Evolutionary conservation across 768 basidiomycete species (phyloP).

Genomic region (Phlebiopsis gigantea): DNA sequence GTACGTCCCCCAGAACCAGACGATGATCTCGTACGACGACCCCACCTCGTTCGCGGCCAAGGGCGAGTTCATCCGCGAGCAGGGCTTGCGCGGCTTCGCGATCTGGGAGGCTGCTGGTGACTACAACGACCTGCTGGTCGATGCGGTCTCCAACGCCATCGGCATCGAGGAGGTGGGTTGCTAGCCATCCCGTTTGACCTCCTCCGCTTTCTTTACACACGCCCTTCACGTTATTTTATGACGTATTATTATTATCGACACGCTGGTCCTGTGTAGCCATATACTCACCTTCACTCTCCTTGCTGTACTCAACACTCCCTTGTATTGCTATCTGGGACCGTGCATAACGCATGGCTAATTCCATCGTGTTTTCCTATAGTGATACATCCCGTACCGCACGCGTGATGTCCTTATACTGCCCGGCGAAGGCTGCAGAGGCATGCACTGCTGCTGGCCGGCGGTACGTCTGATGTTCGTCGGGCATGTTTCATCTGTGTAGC

Average conservation of each 20-base stretch:
- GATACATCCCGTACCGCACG: not conserved
- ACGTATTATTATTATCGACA: conserved; percentile 2
- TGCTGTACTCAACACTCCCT: not conserved
- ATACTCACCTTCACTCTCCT: not conserved
- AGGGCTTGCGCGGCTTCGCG: conserved; percentile 36
- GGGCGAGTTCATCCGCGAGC: conserved; percentile 33
- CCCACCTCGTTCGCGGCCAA: conserved; percentile 34
- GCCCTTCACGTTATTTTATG: not conserved
- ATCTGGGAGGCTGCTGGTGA: conserved; percentile 44
- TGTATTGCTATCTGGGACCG: not conserved
- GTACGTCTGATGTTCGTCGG: not conserved
- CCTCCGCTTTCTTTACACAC: not conserved
- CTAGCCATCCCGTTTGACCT: conserved; percentile 7
- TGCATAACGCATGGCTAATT: conserved; percentile 10
- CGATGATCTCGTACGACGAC: conserved; percentile 32
- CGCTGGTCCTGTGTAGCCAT: conserved; percentile 5
- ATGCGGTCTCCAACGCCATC: conserved; percentile 41
- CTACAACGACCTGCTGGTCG: conserved; percentile 45
- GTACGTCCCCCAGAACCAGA: conserved; percentile 23
- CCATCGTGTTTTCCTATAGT: not conserved
- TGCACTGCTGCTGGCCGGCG: not conserved
- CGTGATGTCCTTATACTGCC: not conserved
- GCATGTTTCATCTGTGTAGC: not conserved
- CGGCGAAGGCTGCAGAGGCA: not conserved
- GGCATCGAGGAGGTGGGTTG: conserved; percentile 19